Evolutionary conservation across 345 rosid genomes (phyloP).

Genomic region (rapeseed (Brassica napus)): Da-Ae NC_063452.1:11311501-11312000

Average conservation of each 20-base stretch:
- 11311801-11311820: constrained; percentile 73
- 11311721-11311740: constrained; percentile 6
- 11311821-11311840: constrained; percentile 59
- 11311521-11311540: not conserved
- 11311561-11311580: not conserved
- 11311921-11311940: too few species aligned
- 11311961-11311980: too few species aligned
- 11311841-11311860: constrained; percentile 82
- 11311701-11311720: not conserved
- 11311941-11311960: too few species aligned
- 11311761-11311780: constrained; percentile 54
- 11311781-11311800: constrained; percentile 57
- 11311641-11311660: constrained; percentile 61
- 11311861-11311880: constrained; percentile 17
- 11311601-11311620: not conserved
- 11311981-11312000: too few species aligned
- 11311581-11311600: not conserved
- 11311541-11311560: not conserved
- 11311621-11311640: constrained; percentile 69
- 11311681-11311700: constrained; percentile 42
- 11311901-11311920: too few species aligned
- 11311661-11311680: constrained; percentile 76
- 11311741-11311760: not conserved
- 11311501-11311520: not conserved
- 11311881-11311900: not conserved